These are phyloP conservation scores for Aegilops bicornis DNA, from an alignment of 176 grass and related monocot genomes.

Conservation along the genomic window DNA sequence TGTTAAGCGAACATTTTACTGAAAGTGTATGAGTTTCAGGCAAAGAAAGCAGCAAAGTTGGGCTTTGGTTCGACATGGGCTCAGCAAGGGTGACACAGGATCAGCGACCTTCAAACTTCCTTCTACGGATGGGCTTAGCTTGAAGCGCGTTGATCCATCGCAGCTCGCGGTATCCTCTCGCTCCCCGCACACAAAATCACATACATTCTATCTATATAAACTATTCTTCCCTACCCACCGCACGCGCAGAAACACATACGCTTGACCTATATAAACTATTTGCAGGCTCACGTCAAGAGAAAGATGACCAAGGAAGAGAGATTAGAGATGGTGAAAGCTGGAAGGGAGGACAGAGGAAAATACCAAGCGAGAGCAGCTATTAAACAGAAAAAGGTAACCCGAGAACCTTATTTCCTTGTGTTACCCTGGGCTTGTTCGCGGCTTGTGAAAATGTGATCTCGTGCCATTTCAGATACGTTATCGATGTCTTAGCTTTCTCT, in stretches of 20 bases:
- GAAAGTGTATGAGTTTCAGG: constrained; percentile 41
- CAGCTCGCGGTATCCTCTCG: constrained; percentile 49
- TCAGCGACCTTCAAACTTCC: constrained; percentile 54
- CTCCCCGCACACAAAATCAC: neutral
- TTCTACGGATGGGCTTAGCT: constrained; percentile 67
- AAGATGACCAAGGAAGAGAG: constrained; percentile 74
- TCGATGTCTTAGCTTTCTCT: neutral
- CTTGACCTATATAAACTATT: neutral
- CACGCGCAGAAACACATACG: neutral
- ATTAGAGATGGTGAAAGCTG: constrained; percentile 60
- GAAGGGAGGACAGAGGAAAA: constrained; percentile 74
- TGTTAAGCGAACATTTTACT: constrained; percentile 5
- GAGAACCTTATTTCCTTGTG: neutral
- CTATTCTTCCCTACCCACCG: neutral
- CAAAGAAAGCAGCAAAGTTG: constrained; percentile 66
- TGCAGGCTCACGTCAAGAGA: constrained; percentile 55
- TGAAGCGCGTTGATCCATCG: constrained; percentile 69
- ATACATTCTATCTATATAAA: neutral
- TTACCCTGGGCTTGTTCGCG: neutral
- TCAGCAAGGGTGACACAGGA: constrained; percentile 41
- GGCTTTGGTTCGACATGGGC: constrained; percentile 66
- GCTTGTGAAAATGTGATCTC: neutral
- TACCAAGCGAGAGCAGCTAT: constrained; percentile 53
- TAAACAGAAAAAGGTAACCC: constrained; percentile 71
- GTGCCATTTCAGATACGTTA: neutral